Evolutionary conservation across 2,329 filamentous ascomycete genomes (phyloP), one percentile per base, ranked within the genome.

Genomic region (Lachnellula cervina): DNA sequence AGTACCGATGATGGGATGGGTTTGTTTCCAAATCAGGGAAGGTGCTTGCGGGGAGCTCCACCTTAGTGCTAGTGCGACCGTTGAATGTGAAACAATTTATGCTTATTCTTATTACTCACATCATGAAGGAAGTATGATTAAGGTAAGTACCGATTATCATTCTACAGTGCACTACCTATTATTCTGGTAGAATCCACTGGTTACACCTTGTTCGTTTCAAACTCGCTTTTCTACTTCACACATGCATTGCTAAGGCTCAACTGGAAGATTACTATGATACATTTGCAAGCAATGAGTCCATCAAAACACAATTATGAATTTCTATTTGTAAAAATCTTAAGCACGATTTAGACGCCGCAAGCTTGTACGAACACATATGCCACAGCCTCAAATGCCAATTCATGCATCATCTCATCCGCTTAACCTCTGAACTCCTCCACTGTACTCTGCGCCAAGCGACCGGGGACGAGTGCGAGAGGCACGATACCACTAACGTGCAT

Each of bases 401-500:
- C 37, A 48, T 61, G 49, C 51, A 60, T 58, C 52, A 54, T 51
- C 44, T 48, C 42, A 54, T 54, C 45, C 28, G 49, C 60, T 51
- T 66, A 70, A 60, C 63, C 65, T 28, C 49, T 66, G 61, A 86
- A 87, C 74, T 87, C 83, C 72, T 80, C 74, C 51, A 80, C 73
- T 50, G 78, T 80, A 74, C 79, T 81, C 72, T 80, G 76, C 72
- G 84, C 82, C 77, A 80, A 82, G 72, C 79, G 81, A 64, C 83
- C 83, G 35, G 82, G 81, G 60, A 86, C 65, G 46, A 97, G 87
- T 47, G 93, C 94, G 72, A 97, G 79, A 55, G 94, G 93, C 64
- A 99, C 93, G 70, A 97, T 97, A 73, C 94, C 94, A 51, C 88
- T 93, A 69, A 99, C 93, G 76, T 89, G 86, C 86, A 89, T 89